Base-by-base conservation (phyloP, 2,329 filamentous ascomycete species). In the Dothistroma pini region DNA sequence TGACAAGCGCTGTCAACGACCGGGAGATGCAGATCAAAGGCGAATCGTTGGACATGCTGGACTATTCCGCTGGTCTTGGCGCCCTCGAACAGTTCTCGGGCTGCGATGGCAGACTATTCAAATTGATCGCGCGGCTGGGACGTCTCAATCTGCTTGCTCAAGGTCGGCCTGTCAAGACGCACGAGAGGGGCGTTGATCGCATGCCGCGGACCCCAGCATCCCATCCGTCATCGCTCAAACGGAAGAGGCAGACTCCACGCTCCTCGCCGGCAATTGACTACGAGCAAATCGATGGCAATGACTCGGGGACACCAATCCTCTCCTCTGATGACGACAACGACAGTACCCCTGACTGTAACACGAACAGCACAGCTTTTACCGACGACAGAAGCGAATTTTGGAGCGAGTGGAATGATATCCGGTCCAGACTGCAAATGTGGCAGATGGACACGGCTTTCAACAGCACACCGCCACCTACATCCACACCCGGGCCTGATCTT, bases 1-100 rank as follows among this genome's bases (percentile, higher is more conserved):
- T 97, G 78, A 92, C 91, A 0, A 91, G 91, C 44, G 93, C 89
- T 56, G 91, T 96, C 72, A 97, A 97, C 69, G 90, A 96, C 75
- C 86, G 93, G 56, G 93, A 97, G 75, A 86, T 90, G 32, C 91
- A 96, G 74, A 84, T 96, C 19, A 81, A 82, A 41, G 84, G 84
- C 29, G 80, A 83, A 35, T 84, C 83, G 56, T 75, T 89, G 35
- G 86, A 89, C 65, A 85, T 87, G 77, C 81, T 85, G 60, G 80
- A 84, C 62, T 81, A 86, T 64, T 84, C 86, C 12, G 81, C 85
- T 31, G 86, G 90, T 70, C 84, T 89, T 67, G 90, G 87, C 64
- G 88, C 89, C 1, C 79, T 90, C 25, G 93, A 96, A 77, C 95
- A 96, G 72, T 81, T 96, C 54, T 88, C 92, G 2, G 93, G 93